A percentile compares a stretch with the other conserved stretches of the same genome.
phyloP scores from a whole-genome alignment of 805 yeast species.

The Kregervanrija fluxuum region DNA sequence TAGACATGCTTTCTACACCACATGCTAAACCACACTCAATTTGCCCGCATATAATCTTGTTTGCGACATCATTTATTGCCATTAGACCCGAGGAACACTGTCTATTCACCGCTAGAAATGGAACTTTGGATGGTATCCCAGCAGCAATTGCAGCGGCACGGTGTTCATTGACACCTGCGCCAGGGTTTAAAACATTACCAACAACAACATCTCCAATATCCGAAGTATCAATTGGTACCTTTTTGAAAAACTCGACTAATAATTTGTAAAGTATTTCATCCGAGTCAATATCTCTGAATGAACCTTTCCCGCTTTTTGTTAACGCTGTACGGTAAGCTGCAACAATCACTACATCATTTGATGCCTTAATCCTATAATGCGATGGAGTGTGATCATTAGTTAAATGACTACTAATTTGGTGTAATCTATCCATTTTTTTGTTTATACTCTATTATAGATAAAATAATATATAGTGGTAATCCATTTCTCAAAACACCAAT shows the following conservation, averaged over 20 bases:
- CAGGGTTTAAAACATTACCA: conserved; percentile 87
- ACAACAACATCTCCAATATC: conserved; percentile 78
- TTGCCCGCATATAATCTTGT: conserved; percentile 80
- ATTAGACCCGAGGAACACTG: conserved; percentile 94
- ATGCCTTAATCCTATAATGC: conserved; percentile 44
- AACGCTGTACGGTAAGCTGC: conserved; percentile 88
- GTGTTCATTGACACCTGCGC: conserved; percentile 94
- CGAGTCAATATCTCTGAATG: conserved; percentile 73
- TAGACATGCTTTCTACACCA: conserved; percentile 94
- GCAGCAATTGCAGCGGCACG: conserved; percentile 89
- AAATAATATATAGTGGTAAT: too few species aligned
- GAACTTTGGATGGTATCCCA: conserved; percentile 75
- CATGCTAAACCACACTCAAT: conserved; percentile 86
- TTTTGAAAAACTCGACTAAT: conserved; percentile 51
- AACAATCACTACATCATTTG: conserved; percentile 87
- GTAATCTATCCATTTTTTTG: conserved; percentile 11
- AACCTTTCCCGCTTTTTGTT: conserved; percentile 82
- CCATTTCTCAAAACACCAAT: too few species aligned
- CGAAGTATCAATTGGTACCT: conserved; percentile 40
- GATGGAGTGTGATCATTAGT: background rate
- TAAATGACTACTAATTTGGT: conserved; percentile 9
- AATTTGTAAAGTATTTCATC: conserved; percentile 71
- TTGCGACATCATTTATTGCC: conserved; percentile 85
- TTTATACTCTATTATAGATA: background rate
- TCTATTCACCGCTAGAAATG: conserved; percentile 81